A percentile compares a stretch with the other conserved stretches of the same genome.
These are phyloP conservation scores for Lodderomyces margitis DNA, from an alignment of 1,139 yeast genomes.

Conservation along the genomic window DNA sequence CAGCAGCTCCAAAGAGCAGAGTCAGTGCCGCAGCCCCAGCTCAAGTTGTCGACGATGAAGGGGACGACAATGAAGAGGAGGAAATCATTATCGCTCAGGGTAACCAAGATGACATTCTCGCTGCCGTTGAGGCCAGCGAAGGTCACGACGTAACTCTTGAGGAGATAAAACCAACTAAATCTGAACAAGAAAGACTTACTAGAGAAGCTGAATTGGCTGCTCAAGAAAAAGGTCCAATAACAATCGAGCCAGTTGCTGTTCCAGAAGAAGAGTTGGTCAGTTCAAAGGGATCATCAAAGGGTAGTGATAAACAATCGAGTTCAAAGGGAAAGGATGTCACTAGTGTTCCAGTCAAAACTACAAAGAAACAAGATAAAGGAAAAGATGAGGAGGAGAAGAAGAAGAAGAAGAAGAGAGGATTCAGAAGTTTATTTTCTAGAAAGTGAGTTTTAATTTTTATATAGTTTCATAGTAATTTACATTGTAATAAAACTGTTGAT, in stretches of 20 bases:
- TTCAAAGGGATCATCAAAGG: constrained; percentile 3
- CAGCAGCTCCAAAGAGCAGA: constrained; percentile 8
- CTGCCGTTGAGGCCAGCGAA: constrained; percentile 38
- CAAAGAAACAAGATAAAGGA: not conserved
- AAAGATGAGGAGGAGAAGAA: constrained; percentile 10
- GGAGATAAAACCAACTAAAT: constrained; percentile 43
- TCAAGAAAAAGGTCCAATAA: constrained; percentile 13
- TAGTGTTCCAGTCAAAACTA: constrained; percentile 7
- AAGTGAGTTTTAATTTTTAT: too few species aligned
- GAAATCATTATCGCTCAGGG: constrained; percentile 46
- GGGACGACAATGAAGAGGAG: constrained; percentile 29
- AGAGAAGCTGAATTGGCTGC: constrained; percentile 29
- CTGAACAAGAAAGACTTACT: constrained; percentile 35
- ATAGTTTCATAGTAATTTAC: too few species aligned
- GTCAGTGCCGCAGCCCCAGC: constrained; percentile 1
- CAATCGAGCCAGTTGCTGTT: constrained; percentile 10
- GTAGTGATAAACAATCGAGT: not conserved
- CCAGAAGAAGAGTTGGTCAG: constrained; percentile 8
- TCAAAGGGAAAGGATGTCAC: constrained; percentile 5
- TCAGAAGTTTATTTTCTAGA: constrained; percentile 17
- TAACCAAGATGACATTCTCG: constrained; percentile 28
- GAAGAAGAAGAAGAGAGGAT: constrained; percentile 18
- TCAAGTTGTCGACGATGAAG: constrained; percentile 14
- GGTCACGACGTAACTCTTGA: constrained; percentile 41
- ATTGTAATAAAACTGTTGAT: too few species aligned